Evolutionary conservation across 2,329 filamentous ascomycete species (phyloP), one percentile per base, ranked within the genome.

Genomic region (Cercospora berteroae): DNA sequence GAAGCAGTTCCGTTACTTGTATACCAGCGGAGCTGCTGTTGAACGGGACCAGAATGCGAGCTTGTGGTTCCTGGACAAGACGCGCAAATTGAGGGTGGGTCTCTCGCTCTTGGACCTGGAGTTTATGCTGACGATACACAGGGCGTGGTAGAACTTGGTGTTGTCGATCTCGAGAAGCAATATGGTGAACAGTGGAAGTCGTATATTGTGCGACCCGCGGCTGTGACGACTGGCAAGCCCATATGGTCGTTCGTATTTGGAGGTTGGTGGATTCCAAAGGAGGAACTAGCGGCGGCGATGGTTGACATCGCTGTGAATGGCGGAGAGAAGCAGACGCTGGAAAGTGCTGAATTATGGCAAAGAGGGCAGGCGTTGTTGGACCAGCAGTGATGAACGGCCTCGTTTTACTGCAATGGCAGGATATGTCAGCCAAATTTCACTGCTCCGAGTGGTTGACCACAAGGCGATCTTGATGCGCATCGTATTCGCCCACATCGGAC

Each of bases 1-100:
- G 0, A 50, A 31, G 27, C 36, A 58, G 20, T 81, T 82, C 60
- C 75, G 76, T 1, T 82, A 81, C 65, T 69, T 82, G 1, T 81
- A 79, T 64, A 66, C 77, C 9, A 78, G 76, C 64, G 79, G 80
- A 8, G 73, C 65, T 2, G 63, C 75, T 2, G 72, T 76, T 3
- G 77, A 78, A 52, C 69, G 74, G 27, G 78, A 80, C 58, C 71
- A 77, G 67, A 69, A 50, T 8, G 77, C 74, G 64, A 67, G 70
- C 9, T 65, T 80, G 13, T 80, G 75, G 77, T 73, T 80, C 39
- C 27, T 77, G 58, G 62, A 71, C 3, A 73, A 75, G 31, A 64
- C 63, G 39, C 70, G 78, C 48, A 72, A 68, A 29, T 71, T 77
- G 31, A 73, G 77, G 66, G 77, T 77, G 62, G 25, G 66, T 68